Evolutionary conservation across 768 basidiomycete species (phyloP), one percentile per base, ranked within the genome.

Genomic region (Coprinopsis marcescibilis): DNA sequence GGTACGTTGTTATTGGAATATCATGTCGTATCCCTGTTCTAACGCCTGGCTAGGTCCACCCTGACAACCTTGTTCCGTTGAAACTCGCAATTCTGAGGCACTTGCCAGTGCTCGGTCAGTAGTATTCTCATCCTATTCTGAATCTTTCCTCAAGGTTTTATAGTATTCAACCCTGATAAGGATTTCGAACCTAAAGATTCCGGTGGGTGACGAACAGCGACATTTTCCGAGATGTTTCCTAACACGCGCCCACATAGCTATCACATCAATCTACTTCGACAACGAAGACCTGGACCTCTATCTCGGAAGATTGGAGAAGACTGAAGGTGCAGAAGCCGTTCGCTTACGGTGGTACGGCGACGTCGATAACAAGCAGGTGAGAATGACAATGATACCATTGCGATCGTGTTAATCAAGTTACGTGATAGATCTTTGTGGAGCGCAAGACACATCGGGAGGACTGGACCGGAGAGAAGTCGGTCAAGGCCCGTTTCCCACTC

Each of bases 381-480:
- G 80, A 66, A 13, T 17, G 2, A 15, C 2, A 36, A 32, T 23
- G 8, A 19, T 15, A 2, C 19, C 19, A 19, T 39, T n/a, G 0
- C 24, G 12, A 34, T 34, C 32, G n/a, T n/a, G n/a, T n/a, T 43
- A 14, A 19, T 12, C 15, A 25, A 39, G 8, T 7, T 19, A 44
- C 11, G n/a, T n/a, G n/a, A 5, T 55, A 89, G 84, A 88, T 91
- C 30, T 91, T 88, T 54, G 83, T 91, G 15, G 88, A 91, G 65
- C 85, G 88, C 33, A 91, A 91, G 65, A 91, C 88, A 0, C 88
- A 99, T 61, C 80, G 93, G 45, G 96, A 99, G 65, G 96, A 99
- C 60, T 99, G 96, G 96, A 98, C 95, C 0, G 96, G 96, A 26
- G 95, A 99, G 65, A 97, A 97, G 65, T 93, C 90, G 8, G 94